phyloP scores from a whole-genome alignment of 169 alveolate species.

The Eimeria maxima region DNA sequence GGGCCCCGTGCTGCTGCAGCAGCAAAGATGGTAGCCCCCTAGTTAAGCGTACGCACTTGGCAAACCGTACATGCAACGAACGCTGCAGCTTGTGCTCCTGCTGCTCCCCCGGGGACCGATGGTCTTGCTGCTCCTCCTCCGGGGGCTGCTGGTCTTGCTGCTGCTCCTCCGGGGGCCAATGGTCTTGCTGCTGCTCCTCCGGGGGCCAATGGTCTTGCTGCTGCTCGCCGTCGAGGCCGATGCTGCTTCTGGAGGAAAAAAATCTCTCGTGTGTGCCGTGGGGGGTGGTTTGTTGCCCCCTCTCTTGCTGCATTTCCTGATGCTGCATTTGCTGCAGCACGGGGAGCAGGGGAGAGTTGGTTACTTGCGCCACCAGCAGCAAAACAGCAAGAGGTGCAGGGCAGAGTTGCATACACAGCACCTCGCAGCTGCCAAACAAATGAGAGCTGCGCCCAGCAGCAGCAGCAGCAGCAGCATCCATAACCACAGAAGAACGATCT shows the following conservation, averaged over 20 bases:
- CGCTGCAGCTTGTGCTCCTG: neutral
- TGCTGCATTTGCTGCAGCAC: no score
- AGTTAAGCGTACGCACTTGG: neutral
- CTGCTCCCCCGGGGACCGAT: no score
- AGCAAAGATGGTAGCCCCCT: slow-evolving; percentile 26
- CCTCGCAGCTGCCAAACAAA: slow-evolving; percentile 30
- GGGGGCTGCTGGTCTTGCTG: no score
- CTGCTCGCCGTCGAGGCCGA: neutral
- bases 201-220: neutral
- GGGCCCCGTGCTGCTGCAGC: neutral
- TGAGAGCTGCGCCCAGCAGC: neutral
- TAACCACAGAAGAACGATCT: neutral
- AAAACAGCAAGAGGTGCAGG: slow-evolving; percentile 19
- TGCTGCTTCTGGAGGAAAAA: neutral
- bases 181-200: neutral
- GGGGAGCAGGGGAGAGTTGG: neutral
- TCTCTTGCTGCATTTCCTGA: no score
- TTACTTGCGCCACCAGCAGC: neutral
- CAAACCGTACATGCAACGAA: neutral
- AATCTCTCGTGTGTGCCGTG: neutral
- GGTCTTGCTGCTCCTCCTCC: neutral
- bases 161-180: no score
- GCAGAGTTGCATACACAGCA: neutral
- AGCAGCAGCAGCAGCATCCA: neutral
- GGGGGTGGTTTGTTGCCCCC: neutral